These are phyloP conservation scores for Hirschfeldia incana DNA, from an alignment of 345 rosid genomes.

Conservation along the genomic window DNA sequence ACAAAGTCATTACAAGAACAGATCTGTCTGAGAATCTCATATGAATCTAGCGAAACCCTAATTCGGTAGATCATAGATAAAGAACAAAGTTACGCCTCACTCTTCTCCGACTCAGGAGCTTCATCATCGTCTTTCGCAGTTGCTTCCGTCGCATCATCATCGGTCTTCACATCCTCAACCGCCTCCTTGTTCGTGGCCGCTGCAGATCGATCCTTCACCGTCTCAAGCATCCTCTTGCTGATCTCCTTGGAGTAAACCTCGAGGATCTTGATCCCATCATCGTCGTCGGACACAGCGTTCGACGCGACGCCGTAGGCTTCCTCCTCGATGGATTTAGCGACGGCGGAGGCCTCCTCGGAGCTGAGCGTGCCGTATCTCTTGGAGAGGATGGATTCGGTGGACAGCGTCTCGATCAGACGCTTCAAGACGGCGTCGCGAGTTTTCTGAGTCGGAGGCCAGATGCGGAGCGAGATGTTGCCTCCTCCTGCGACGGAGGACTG, in stretches of 20 bases:
- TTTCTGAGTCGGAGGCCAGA: slow-evolving; percentile 92
- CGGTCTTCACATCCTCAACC: slow-evolving; percentile 27
- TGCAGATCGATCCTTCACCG: slow-evolving; percentile 57
- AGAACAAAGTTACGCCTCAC: slow-evolving; percentile 39
- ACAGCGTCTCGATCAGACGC: slow-evolving; percentile 77
- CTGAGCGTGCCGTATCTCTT: slow-evolving; percentile 78
- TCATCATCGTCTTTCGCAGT: slow-evolving; percentile 35
- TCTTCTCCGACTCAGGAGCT: slow-evolving; percentile 37
- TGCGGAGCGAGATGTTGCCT: slow-evolving; percentile 51
- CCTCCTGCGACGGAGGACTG: background rate
- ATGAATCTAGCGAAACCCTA: slow-evolving; percentile 38
- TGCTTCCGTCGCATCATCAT: slow-evolving; percentile 26
- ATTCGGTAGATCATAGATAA: background rate
- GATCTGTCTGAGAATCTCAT: slow-evolving; percentile 47
- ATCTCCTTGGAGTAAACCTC: slow-evolving; percentile 87
- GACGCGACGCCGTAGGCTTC: slow-evolving; percentile 70
- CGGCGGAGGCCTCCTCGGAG: slow-evolving; percentile 57
- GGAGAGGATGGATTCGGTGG: slow-evolving; percentile 78
- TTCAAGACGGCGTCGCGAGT: slow-evolving; percentile 79
- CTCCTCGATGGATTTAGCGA: slow-evolving; percentile 68
- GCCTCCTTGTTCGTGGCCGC: slow-evolving; percentile 10
- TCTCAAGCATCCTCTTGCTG: slow-evolving; percentile 82
- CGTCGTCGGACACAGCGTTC: slow-evolving; percentile 50
- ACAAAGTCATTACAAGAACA: slow-evolving; percentile 33
- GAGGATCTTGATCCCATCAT: slow-evolving; percentile 87